phyloP scores from a whole-genome alignment of 768 basidiomycete genomes.

The Leccinellum albellum region DNA sequence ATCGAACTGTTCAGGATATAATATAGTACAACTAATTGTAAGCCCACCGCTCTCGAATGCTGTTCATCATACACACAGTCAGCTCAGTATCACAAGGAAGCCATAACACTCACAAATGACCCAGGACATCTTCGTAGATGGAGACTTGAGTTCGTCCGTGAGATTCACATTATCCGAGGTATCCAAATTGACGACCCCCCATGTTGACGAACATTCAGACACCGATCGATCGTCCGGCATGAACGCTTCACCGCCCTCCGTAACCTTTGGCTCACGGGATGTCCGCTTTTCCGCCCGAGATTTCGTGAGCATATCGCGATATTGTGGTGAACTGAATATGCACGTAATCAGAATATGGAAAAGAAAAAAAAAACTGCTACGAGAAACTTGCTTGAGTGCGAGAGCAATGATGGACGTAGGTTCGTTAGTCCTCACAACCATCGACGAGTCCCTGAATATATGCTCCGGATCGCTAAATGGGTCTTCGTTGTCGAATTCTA shows the following conservation, averaged over 20 bases:
- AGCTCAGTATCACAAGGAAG: not conserved
- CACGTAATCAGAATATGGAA: conserved; percentile 2
- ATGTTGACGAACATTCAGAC: conserved; percentile 82
- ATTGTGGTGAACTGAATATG: conserved; percentile 64
- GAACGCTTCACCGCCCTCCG: conserved; percentile 77
- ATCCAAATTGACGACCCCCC: conserved; percentile 89
- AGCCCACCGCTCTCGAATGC: conserved; percentile 89
- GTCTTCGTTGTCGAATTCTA: conserved; percentile 60
- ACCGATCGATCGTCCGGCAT: conserved; percentile 89
- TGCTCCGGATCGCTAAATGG: conserved; percentile 81
- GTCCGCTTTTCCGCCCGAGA: conserved; percentile 76
- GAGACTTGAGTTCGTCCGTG: conserved; percentile 69
- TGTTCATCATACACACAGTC: conserved; percentile 27
- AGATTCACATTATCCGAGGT: conserved; percentile 61
- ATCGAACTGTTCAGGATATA: conserved; percentile 97
- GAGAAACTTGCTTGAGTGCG: conserved; percentile 67
- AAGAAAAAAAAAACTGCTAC: not conserved
- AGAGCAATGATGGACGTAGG: conserved; percentile 97
- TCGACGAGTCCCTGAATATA: conserved; percentile 89
- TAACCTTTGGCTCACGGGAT: conserved; percentile 48
- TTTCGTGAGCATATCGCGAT: conserved; percentile 73
- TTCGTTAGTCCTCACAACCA: conserved; percentile 94
- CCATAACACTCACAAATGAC: conserved; percentile 58
- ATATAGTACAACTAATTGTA: conserved; percentile 88
- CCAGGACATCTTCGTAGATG: conserved; percentile 79